Evolutionary conservation across 208 protist species (phyloP), one percentile per base, ranked within the genome.

Genomic region (Leishmania major): DNA sequence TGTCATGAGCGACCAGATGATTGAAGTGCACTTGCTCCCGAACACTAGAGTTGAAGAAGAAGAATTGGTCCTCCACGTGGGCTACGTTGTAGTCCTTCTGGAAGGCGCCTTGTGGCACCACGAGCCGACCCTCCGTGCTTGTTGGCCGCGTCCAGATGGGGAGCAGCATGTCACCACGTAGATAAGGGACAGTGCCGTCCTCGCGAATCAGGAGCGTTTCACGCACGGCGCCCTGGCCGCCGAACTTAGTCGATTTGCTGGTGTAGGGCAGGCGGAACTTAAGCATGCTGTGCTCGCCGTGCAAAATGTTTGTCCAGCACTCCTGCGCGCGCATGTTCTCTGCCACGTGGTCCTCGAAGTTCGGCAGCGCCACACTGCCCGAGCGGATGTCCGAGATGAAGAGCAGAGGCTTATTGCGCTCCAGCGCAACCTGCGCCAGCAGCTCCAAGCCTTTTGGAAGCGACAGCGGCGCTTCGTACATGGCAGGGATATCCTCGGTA

Each of bases 241-340:
- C 91, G 80, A 89, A 88, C 35, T 86, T 80, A 55, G 62, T 87
- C 51, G 86, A 90, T 77, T 91, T 96, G 69, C 86, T 60, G 19
- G 90, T 97, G 87, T 98, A 99, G 19, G 98, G 97, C 28, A 99
- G 89, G 43, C 98, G 88, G 78, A 99, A 99, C 85, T 99, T 99
- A 35, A 99, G 91, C 97, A 99, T 98, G 79, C 90, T 94, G 55
- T 88, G 83, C 15, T 92, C 84, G 11, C 94, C 97, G 35, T 98
- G 84, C 71, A 99, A 82, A 35, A 99, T 94, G 70, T 88, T 82
- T 79, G 96, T 95, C 98, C 98, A 99, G 66, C 90, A 92, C 86
- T 93, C 90, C 90, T 99, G 98, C 55, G 91, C 92, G 22, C 89
- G 88, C 96, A 98, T 99, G 91, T 98, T 98, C 78, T 94, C 90